Base-by-base conservation (phyloP, 2,329 filamentous ascomycete species). In the Apiospora phragmitis region DNA sequence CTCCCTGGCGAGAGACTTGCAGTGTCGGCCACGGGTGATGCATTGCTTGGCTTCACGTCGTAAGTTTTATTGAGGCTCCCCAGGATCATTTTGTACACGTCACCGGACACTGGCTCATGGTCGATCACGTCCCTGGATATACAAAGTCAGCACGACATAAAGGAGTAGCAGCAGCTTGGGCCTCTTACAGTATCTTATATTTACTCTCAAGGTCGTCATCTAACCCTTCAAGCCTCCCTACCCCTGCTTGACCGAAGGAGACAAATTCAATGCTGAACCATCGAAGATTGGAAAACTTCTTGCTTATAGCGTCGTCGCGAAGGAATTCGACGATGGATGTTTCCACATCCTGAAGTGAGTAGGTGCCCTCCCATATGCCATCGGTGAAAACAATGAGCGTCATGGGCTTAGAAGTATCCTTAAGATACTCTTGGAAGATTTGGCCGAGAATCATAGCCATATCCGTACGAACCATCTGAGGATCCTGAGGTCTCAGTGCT, bases 1-100 rank as follows among this genome's bases (percentile, higher is more conserved):
- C 3, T 62, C 0, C 18, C 55, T 11, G 29, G 29, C 9, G 55
- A 6, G 18, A n/a, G 8, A 9, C 18, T n/a, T 62, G 55, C 0
- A n/a, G 18, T 5, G 18, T 12, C 18, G 8, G 16, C 3, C 18
- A 18, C n/a, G 8, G 14, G 12, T 11, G 32, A 7, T 0, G 18
- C 12, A 1, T 14, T 18, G 32, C 55, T 62, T 14, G 1, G 55
- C 21, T 38, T 38, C 8, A 7, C 3, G 55, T 62, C 55, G 55
- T 24, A 62, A 2, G 1, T 14, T 1, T 67, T 47, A 3, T n/a
- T 67, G 5, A 70, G 16, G 38, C 77, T 79, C 11, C 77, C 77
- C 2, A 79, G 69, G 16, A 79, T 75, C 77, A 80, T 79, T 55
- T 80, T 80, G 32, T 79, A 76, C 16, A 79, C 70, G 49, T 80